phyloP scores from a whole-genome alignment of 1,284 basidiomycete genomes.

The Trichosporon sp. region DNA sequence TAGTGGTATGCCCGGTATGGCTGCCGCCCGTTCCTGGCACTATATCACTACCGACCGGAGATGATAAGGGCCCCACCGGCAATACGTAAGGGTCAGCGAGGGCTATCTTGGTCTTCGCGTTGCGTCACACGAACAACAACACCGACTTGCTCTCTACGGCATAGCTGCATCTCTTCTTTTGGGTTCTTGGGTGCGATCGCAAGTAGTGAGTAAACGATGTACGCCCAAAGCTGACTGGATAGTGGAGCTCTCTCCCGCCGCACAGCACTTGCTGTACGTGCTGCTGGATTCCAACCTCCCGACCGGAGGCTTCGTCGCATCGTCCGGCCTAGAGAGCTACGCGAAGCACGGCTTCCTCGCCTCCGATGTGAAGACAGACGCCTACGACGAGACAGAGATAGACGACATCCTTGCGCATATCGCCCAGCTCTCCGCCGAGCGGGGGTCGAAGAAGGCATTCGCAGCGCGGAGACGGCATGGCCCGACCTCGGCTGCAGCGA shows the following conservation, averaged over 20 bases:
- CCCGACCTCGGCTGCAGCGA: background rate
- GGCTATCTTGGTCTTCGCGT: background rate
- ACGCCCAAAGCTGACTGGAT: background rate
- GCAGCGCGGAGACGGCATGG: background rate
- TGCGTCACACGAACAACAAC: background rate
- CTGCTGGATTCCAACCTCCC: constrained; percentile 94
- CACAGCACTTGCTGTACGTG: constrained; percentile 41
- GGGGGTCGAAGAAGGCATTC: background rate
- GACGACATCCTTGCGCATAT: background rate
- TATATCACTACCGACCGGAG: background rate
- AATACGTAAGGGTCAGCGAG: background rate
- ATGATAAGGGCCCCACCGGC: background rate
- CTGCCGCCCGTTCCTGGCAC: background rate
- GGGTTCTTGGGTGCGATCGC: background rate
- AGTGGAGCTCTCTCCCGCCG: background rate
- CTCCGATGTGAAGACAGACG: background rate
- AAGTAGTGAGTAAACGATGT: background rate
- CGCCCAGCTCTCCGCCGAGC: background rate
- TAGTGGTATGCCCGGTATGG: background rate
- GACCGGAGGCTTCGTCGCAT: constrained; percentile 97
- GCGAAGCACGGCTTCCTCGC: constrained; percentile 72
- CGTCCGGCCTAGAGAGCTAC: constrained; percentile 84
- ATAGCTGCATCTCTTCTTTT: background rate
- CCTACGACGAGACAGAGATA: background rate
- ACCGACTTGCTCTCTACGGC: background rate